Conservation (phyloP, 2,329 filamentous ascomycete species). For the Talaromyces albobiverticillius region DNA sequence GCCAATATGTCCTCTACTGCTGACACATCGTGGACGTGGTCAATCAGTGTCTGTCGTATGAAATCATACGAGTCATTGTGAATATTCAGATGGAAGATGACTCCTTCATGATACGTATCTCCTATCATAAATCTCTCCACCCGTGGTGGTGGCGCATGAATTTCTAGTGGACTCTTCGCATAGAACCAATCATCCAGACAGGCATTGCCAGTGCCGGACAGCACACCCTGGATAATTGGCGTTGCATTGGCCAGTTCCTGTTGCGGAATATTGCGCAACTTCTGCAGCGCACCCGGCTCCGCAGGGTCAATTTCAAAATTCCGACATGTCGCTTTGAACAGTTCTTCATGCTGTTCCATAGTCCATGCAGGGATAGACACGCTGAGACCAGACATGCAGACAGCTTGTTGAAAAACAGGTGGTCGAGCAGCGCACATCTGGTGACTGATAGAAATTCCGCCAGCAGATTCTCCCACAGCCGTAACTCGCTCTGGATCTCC, state of each 20-base stretch:
- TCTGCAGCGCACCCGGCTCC: slow-evolving; percentile 16
- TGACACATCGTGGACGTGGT: slow-evolving; percentile 14
- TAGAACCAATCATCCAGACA: slow-evolving; percentile 28
- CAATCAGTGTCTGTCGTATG: slow-evolving; percentile 15
- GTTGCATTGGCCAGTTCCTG: slow-evolving; percentile 25
- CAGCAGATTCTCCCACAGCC: slow-evolving; percentile 27
- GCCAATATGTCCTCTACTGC: slow-evolving; percentile 20
- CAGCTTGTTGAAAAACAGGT: slow-evolving; percentile 22
- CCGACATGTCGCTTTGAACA: slow-evolving; percentile 20
- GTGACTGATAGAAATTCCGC: slow-evolving; percentile 26
- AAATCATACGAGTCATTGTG: slow-evolving; percentile 18
- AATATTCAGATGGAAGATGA: slow-evolving; percentile 27
- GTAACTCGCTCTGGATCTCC: slow-evolving; percentile 32
- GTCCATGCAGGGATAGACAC: slow-evolving; percentile 23
- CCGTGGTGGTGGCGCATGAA: slow-evolving; percentile 21
- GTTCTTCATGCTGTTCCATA: slow-evolving; percentile 21
- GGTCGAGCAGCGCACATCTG: slow-evolving; percentile 21
- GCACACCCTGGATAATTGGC: slow-evolving; percentile 21
- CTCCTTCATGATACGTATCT: slow-evolving; percentile 26
- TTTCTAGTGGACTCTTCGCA: slow-evolving; percentile 15
- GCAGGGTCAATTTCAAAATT: slow-evolving; percentile 21
- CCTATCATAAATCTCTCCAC: slow-evolving; percentile 23
- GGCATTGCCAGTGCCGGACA: slow-evolving; percentile 24
- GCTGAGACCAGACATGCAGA: slow-evolving; percentile 25
- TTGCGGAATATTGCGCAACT: slow-evolving; percentile 21